phyloP scores from a whole-genome alignment of 257 asterid genomes.

The Scutellaria galericulata region DNA sequence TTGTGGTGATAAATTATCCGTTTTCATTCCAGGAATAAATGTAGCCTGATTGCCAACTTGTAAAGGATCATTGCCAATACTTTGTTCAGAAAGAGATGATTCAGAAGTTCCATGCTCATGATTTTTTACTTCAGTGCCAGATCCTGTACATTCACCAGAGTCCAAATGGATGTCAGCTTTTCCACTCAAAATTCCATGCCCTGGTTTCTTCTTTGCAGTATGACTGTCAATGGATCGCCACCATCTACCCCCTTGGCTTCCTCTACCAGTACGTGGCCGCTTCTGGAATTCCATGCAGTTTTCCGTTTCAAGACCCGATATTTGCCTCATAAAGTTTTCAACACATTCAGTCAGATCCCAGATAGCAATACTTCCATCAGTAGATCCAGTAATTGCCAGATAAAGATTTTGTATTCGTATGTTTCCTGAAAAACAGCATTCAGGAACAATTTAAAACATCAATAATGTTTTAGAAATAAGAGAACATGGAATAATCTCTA shows the following conservation, averaged over 20 bases:
- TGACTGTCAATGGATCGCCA: slow-evolving; percentile 62
- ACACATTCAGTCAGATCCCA: slow-evolving; percentile 85
- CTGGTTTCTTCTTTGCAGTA: slow-evolving; percentile 49
- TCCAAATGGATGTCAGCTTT: slow-evolving; percentile 33
- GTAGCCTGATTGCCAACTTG: slow-evolving; percentile 37
- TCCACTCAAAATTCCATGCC: slow-evolving; percentile 35
- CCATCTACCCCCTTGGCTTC: slow-evolving; percentile 97
- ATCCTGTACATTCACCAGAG: slow-evolving; percentile 35
- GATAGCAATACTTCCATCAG: slow-evolving; percentile 88
- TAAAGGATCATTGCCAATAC: slow-evolving; percentile 29
- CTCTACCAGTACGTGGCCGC: slow-evolving; percentile 96
- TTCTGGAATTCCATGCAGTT: slow-evolving; percentile 68
- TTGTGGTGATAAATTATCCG: slow-evolving; percentile 45
- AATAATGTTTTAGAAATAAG: slow-evolving; percentile 13
- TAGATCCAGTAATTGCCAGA: slow-evolving; percentile 79
- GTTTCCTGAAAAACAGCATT: slow-evolving; percentile 47
- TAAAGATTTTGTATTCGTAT: slow-evolving; percentile 51
- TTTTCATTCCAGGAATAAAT: slow-evolving; percentile 42
- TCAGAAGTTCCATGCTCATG: slow-evolving; percentile 41
- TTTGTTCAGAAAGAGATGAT: slow-evolving; percentile 38
- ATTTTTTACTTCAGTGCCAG: slow-evolving; percentile 42
- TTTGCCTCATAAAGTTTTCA: slow-evolving; percentile 70
- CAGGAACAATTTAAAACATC: slow-evolving; percentile 28
- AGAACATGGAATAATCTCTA: neutral
- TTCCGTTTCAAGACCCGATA: slow-evolving; percentile 57